phyloP scores from a whole-genome alignment of 176 grass and related monocot species.

The Oryza glaberrima region DNA sequence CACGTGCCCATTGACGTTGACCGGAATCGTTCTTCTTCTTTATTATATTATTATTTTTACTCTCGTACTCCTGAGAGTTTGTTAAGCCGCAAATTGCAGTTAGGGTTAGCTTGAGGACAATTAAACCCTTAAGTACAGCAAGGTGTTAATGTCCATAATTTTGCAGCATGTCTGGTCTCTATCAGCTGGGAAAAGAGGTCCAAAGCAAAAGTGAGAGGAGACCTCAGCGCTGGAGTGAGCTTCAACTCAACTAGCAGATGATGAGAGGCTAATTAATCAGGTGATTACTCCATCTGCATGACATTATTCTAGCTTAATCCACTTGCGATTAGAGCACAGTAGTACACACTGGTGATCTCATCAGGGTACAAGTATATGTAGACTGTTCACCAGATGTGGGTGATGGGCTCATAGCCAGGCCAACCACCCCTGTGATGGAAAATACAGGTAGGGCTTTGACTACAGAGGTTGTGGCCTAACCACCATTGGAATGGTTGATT shows the following conservation, averaged over 20 bases:
- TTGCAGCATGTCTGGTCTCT: conserved; percentile 27
- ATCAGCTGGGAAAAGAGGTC: background rate
- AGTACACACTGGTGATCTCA: background rate
- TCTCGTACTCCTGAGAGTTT: background rate
- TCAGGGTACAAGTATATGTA: background rate
- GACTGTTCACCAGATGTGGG: background rate
- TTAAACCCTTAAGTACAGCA: background rate
- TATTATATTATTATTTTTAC: background rate
- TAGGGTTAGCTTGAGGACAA: conserved; percentile 4
- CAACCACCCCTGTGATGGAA: conserved; percentile 13
- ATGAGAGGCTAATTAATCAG: background rate
- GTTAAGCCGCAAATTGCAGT: background rate
- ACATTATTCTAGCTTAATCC: background rate
- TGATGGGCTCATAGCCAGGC: background rate
- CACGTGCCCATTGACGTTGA: background rate
- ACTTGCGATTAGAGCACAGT: background rate
- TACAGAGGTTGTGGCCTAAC: conserved; percentile 24
- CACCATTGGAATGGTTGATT: conserved; percentile 4
- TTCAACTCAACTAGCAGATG: background rate
- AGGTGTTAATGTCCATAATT: background rate
- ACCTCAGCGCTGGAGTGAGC: background rate
- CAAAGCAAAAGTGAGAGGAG: background rate
- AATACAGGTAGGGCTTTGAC: conserved; percentile 3
- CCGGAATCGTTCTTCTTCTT: background rate
- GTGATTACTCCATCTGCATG: background rate